Base-by-base conservation (phyloP, 495 filamentous ascomycete genomes). In the Trichoderma asperelloides region DNA sequence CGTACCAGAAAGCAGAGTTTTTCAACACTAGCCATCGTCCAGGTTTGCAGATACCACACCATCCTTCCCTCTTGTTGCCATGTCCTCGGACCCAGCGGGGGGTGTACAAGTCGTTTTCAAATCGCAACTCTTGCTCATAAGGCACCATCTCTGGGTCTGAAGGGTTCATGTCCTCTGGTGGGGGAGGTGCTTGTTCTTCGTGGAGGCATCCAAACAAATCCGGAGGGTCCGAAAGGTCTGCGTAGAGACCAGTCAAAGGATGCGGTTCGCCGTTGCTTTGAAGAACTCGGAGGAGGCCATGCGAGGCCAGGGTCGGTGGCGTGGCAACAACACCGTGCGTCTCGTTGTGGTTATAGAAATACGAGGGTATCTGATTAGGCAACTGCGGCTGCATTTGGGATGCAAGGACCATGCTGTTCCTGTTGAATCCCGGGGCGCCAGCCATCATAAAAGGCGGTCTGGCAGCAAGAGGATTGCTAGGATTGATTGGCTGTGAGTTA, bases 1-100 rank as follows among this genome's bases (percentile, higher is more conserved):
- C 90, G 73, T 93, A 93, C 90, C 90, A 93, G 76, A 90, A 93
- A 13, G 89, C 90, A 67, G 87, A 90, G 75, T 92, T 93, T 79
- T 93, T 93, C 65, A 93, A 76, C 21, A 91, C 90, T 15, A 92
- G 81, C 90, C 90, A 93, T 51, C 90, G 82, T 7, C 90, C 90
- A 5, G 89, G 90, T 72, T 90, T 91, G 78, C 90, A 93, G 71
- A 92, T 89, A 15, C 89, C 90, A 68, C 90, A 93, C 90, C 90
- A 93, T 7, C 90, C 90, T 75, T 93, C 90, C 40, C 90, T 86
- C 78, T 91, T 91, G 77, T 91, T 91, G 16, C 90, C 90, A 69
- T 90, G 87, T 21, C 89, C 90, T 45, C 90, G 87, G 25, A 92
- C 88, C 87, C 89, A 93, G 63, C 77, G 82, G 2, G 90, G 90